Base-by-base conservation (phyloP, 768 basidiomycete genomes). In the Omphalotus guepiniiformis region DNA sequence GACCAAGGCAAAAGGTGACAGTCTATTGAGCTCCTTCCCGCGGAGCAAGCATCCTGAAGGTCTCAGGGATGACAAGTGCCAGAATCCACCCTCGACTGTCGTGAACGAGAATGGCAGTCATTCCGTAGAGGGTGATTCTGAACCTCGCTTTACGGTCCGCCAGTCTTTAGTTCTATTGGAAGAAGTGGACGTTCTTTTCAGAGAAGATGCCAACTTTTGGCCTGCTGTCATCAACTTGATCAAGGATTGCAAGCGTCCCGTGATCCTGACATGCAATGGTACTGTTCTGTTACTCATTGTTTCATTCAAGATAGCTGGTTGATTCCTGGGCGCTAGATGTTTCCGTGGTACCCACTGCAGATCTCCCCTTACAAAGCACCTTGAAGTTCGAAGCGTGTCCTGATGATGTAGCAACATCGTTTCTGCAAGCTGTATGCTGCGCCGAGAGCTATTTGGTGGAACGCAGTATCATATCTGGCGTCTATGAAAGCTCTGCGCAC, bases 211-310 rank as follows among this genome's bases (percentile, higher is more conserved):
- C 26, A 85, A 82, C 53, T 98, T 93, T 64, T 95, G 91, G 91
- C 74, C 84, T 13, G 79, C 86, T 2, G 79, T 97, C 22, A 72
- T 86, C 7, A 76, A 80, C 47, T 76, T 99, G 50, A 93, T 97
- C 59, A 81, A 77, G 51, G 77, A 87, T 15, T 91, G 91, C 55
- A 82, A 79, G 55, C 72, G 96, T 47, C 95, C 96, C 5, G 86
- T 99, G 34, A 78, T 99, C 42, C 78, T 93, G 69, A 98, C 95
- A 45, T 98, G 96, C 66, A 96, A 94, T 56, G 93, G 95, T 93
- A 58, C 63, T 81, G 55, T 28, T 39, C 51, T 29, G 15, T 30
- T 37, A 34, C 18, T 27, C 38, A 34, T 50, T 48, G 47, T 53
- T 51, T 23, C 22, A 57, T 39, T 22, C 19, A 26, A 16, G 22